Percentiles rank a stretch among this genome's conserved stretches.
Evolutionary conservation across 495 filamentous ascomycete genomes (phyloP).

Genomic region (Copromyces sp.): DNA sequence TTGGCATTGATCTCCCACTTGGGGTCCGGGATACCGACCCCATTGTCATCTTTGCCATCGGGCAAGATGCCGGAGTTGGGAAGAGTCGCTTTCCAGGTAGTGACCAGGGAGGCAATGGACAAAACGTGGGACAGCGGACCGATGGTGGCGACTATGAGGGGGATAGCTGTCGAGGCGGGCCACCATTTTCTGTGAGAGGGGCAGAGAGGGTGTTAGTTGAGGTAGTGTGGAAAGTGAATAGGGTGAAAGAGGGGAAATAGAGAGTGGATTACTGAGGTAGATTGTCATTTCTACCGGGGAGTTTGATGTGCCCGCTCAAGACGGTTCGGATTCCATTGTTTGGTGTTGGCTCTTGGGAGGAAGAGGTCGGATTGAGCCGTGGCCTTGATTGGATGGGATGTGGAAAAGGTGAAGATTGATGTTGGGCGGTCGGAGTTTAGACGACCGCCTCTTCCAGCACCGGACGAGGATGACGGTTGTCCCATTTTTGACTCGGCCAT

Average conservation of each 20-base stretch:
- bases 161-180: conserved; percentile 70
- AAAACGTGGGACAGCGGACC: conserved; percentile 67
- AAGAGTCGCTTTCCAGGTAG: conserved; percentile 47
- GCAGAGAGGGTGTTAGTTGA: neutral
- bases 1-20: conserved; percentile 50
- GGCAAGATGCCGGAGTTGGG: conserved; percentile 28
- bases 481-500: neutral
- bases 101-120: conserved; percentile 63
- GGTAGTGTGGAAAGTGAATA: neutral
- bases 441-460: neutral
- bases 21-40: conserved; percentile 41
- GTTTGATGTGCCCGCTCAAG: conserved; percentile 14
- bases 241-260: neutral
- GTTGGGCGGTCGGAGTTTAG: neutral
- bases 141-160: conserved; percentile 59
- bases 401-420: neutral
- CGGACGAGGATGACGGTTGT: neutral
- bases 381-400: neutral
- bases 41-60: conserved; percentile 40
- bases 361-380: neutral
- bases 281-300: conserved; percentile 26
- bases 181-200: conserved; percentile 45
- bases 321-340: conserved; percentile 5
- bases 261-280: conserved; percentile 19
- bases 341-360: neutral